Base-by-base conservation (phyloP, 768 basidiomycete genomes). In the Russula sp. region DNA sequence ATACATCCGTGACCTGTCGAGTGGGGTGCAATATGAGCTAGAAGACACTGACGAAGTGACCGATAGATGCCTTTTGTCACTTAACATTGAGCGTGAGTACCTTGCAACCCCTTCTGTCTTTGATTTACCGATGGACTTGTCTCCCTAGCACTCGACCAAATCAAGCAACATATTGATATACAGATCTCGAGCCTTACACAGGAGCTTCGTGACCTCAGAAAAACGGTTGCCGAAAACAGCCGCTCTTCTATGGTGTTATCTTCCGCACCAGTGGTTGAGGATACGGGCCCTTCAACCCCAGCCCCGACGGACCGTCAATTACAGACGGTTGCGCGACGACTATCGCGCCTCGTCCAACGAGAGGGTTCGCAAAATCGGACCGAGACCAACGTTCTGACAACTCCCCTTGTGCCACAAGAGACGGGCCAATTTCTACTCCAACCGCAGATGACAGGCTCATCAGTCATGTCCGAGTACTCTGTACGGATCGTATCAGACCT, bases 111-210 rank as follows among this genome's bases (percentile, higher is more conserved):
- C 18, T 42, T 24, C 13, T 28, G 20, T 22, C 22, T 58, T 22
- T 61, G 6, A 16, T 54, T 10, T n/a, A 48, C 5, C 49, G 51
- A 66, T 51, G 63, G 38, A 51, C 16, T 11, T 58, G 7, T 28
- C 42, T 58, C 8, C 44, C 22, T 70, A 99, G 96, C 94, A 26
- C 86, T 98, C 60, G 95, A 99, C 75, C 96, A 98, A 74, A 96
- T 99, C 75, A 98, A 96, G 73, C 94, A 98, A 72, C 96, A 99
- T 73, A 95, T 99, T 69, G 96, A 99, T 71, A 71, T 85, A 2
- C 94, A 96, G 71, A 95, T 99, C 66, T 86, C 90, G 0, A 79
- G 78, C 0, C 78, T 99, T 20, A 86, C 92, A 34, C 88, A 89
- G 67, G 94, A 98, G 64, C 83, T 98, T 75, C 93, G 94, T 69